Evolutionary conservation across 495 filamentous ascomycete genomes (phyloP), one percentile per base, ranked within the genome.

Genomic region (Acidomyces sp.): DNA sequence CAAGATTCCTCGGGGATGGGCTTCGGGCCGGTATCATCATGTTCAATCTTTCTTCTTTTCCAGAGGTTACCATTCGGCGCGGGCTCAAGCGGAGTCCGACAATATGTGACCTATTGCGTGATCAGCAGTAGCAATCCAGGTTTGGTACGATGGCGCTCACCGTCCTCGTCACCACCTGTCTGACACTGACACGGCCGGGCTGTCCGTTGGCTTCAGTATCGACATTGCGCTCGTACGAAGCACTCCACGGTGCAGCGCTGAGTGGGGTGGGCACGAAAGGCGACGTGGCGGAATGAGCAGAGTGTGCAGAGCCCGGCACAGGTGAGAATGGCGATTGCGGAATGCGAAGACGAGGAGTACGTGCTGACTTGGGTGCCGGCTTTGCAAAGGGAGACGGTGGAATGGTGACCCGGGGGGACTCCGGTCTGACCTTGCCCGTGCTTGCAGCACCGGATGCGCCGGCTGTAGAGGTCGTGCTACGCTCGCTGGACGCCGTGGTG

Each of bases 131-230:
- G n/a, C n/a, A n/a, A n/a, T n/a, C n/a, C n/a, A n/a, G n/a, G n/a
- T n/a, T n/a, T n/a, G n/a, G n/a, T n/a, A n/a, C n/a, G n/a, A n/a
- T n/a, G n/a, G n/a, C n/a, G n/a, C n/a, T n/a, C n/a, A n/a, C 79
- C 12, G 80, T 84, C 38, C 80, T 67, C 23, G 79, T 85, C 29
- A 85, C 76, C 3, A 82, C 77, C 55, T 85, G 76, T 19, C 74
- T 62, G 37, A 82, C 60, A 38, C 59, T 63, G 13, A 66, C 61
- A 22, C 52, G 45, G 17, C 60, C 45, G 22, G 70, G 57, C 68
- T 64, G 54, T 51, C 52, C 59, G 49, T 69, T 72, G 38, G 65
- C 60, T 24, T 74, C 72, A 11, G 68, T 61, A 24, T 78, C 72
- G 71, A 72, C 75, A 44, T 78, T 73, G 36, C 68, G 75, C 16